Conservation (phyloP, 768 basidiomycete species). For the Aureoboletus auriporus region DNA sequence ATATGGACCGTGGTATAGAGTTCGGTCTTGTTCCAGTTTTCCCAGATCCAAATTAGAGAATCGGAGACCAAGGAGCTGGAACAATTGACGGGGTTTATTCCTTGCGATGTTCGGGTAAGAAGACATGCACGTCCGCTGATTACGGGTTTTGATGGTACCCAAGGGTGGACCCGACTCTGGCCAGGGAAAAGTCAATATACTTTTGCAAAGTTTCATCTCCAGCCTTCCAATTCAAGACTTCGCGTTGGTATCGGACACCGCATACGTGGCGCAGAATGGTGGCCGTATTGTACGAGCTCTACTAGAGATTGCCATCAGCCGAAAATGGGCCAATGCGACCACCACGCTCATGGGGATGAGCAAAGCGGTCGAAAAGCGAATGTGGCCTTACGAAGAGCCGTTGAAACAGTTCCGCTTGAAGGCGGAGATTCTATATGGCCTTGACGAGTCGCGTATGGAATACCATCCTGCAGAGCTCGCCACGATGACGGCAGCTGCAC, state of each 20-base stretch:
- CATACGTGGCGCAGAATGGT: constrained; percentile 91
- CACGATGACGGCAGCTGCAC: constrained; percentile 54
- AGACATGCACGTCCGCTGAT: too few species aligned
- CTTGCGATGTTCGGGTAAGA: constrained; percentile 77
- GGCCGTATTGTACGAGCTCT: constrained; percentile 93
- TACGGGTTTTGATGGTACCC: not conserved
- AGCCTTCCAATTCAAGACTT: constrained; percentile 83
- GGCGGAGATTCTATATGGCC: constrained; percentile 69
- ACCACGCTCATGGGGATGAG: constrained; percentile 83
- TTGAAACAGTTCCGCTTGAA: constrained; percentile 79
- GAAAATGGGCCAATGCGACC: constrained; percentile 84
- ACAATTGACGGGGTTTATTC: constrained; percentile 58
- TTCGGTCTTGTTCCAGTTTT: constrained; percentile 54
- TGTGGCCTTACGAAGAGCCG: constrained; percentile 96
- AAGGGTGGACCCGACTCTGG: constrained; percentile 38
- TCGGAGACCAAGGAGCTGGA: constrained; percentile 84
- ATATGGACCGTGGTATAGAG: not conserved
- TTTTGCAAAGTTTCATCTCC: constrained; percentile 90
- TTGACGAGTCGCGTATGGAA: constrained; percentile 81
- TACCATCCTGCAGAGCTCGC: constrained; percentile 72
- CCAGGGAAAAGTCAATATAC: constrained; percentile 89
- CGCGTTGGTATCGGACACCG: constrained; percentile 91
- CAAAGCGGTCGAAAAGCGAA: constrained; percentile 86
- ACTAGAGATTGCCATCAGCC: constrained; percentile 89
- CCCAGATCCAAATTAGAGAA: constrained; percentile 92